Conservation (phyloP, 2,329 filamentous ascomycete species). For the Fusarium keratoplasticum region DNA sequence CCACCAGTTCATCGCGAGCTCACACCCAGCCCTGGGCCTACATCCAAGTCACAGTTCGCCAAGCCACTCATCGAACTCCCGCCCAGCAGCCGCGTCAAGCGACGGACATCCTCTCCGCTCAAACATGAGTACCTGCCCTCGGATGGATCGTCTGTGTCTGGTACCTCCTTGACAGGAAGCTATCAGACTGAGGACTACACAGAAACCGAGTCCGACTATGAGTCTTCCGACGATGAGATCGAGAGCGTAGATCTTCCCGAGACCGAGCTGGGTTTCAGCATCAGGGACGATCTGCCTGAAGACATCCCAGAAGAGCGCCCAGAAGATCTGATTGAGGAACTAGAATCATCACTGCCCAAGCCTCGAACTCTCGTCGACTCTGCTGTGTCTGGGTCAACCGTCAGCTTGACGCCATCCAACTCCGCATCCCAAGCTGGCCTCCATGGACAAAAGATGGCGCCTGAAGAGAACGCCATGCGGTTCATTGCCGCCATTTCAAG, state of each 20-base stretch:
- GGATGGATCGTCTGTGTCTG: slow-evolving; percentile 70
- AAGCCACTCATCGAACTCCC: slow-evolving; percentile 60
- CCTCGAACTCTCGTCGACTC: slow-evolving; percentile 50
- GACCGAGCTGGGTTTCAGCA: slow-evolving; percentile 69
- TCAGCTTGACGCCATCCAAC: slow-evolving; percentile 81
- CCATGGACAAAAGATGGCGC: slow-evolving; percentile 60
- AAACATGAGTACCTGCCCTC: slow-evolving; percentile 98
- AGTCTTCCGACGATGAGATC: slow-evolving; percentile 66
- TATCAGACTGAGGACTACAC: slow-evolving; percentile 60
- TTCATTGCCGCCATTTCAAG: slow-evolving; percentile 69
- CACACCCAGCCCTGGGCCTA: slow-evolving; percentile 46
- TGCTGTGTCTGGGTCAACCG: slow-evolving; percentile 61
- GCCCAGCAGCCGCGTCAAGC: slow-evolving; percentile 62
- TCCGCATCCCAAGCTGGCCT: slow-evolving; percentile 79
- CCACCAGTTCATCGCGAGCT: slow-evolving; percentile 65
- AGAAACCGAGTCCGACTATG: slow-evolving; percentile 61
- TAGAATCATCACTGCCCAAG: slow-evolving; percentile 9
- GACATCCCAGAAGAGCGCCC: slow-evolving; percentile 52
- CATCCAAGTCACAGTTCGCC: slow-evolving; percentile 35
- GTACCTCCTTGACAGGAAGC: slow-evolving; percentile 64
- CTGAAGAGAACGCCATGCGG: slow-evolving; percentile 58
- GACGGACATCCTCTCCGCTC: slow-evolving; percentile 88
- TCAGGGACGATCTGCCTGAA: slow-evolving; percentile 49
- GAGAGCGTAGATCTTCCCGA: slow-evolving; percentile 71
- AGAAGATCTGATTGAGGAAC: slow-evolving; percentile 25